Conservation (phyloP, 1,139 yeast genomes). For the Geotrichum carabidarum region DNA sequence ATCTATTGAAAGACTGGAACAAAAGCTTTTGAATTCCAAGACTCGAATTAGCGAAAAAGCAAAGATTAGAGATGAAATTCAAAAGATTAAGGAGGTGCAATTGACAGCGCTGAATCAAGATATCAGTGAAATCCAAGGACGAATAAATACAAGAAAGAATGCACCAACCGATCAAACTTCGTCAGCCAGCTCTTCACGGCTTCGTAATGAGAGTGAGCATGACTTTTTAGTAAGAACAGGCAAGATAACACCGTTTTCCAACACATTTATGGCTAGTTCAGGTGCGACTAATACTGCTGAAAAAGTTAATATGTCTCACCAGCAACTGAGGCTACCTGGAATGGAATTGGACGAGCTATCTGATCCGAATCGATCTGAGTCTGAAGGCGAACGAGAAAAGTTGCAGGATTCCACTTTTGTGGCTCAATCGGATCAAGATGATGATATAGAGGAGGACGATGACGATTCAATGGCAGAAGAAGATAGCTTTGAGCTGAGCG, state of each 20-base stretch:
- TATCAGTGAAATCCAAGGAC: slow-evolving; percentile 55
- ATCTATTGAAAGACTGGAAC: slow-evolving; percentile 46
- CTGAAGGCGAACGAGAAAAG: slow-evolving; percentile 20
- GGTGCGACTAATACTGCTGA: slow-evolving; percentile 15
- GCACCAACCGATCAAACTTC: slow-evolving; percentile 18
- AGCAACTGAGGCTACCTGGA: slow-evolving; percentile 45
- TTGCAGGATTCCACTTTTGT: slow-evolving; percentile 27
- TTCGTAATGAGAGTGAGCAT: slow-evolving; percentile 67
- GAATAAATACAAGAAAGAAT: slow-evolving; percentile 42
- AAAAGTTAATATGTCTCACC: slow-evolving; percentile 37
- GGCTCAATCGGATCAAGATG: slow-evolving; percentile 20
- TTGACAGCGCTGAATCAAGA: slow-evolving; percentile 53
- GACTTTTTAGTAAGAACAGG: slow-evolving; percentile 86
- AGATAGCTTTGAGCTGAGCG: slow-evolving; percentile 28
- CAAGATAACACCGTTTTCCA: slow-evolving; percentile 89
- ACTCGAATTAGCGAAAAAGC: slow-evolving; percentile 66
- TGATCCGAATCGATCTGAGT: slow-evolving; percentile 23
- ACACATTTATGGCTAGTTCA: slow-evolving; percentile 44
- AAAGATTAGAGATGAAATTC: slow-evolving; percentile 52
- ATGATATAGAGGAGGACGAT: slow-evolving; percentile 26
- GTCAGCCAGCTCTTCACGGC: slow-evolving; percentile 33
- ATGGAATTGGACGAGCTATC: slow-evolving; percentile 30
- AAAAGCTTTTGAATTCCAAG: slow-evolving; percentile 48
- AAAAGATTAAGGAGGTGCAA: slow-evolving; percentile 49
- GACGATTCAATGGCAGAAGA: slow-evolving; percentile 30